Conservation (phyloP, 2,329 filamentous ascomycete species). For the Xylariaceae sp. region DNA sequence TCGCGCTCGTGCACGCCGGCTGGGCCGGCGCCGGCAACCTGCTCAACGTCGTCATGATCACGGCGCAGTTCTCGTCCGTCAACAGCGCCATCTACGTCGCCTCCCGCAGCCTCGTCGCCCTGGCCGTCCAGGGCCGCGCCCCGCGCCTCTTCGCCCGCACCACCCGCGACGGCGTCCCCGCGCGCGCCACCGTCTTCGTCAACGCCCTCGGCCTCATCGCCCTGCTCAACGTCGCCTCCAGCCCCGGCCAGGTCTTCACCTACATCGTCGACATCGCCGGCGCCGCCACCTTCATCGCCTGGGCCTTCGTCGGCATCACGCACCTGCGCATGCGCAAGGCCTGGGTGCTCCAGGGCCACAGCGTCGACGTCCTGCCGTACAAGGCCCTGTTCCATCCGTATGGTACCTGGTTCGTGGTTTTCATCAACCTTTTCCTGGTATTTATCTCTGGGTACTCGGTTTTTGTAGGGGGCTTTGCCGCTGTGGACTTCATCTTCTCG, state of each 20-base stretch:
- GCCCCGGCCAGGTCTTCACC: constrained; percentile 25
- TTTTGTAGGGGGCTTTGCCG: constrained; percentile 21
- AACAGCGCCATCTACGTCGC: constrained; percentile 30
- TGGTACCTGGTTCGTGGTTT: constrained; percentile 22
- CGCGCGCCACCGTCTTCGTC: constrained; percentile 25
- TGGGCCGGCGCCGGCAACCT: constrained; percentile 24
- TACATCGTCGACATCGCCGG: constrained; percentile 26
- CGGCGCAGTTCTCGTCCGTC: constrained; percentile 29
- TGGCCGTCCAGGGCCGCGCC: constrained; percentile 22
- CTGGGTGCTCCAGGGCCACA: constrained; percentile 22
- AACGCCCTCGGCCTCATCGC: constrained; percentile 26
- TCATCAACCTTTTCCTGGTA: constrained; percentile 24
- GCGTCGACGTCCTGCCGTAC: constrained; percentile 20
- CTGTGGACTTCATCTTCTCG: constrained; percentile 23
- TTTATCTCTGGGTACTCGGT: constrained; percentile 26
- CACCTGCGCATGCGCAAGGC: constrained; percentile 24
- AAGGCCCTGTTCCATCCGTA: constrained; percentile 19
- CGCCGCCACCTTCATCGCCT: constrained; percentile 25
- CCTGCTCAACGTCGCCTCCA: constrained; percentile 27
- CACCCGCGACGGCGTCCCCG: constrained; percentile 22
- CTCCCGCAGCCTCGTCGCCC: constrained; percentile 24
- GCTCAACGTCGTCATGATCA: constrained; percentile 32
- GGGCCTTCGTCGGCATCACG: constrained; percentile 28
- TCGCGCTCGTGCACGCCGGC: constrained; percentile 26
- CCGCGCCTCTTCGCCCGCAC: constrained; percentile 25